A percentile compares a stretch with the other conserved stretches of the same genome.
Conservation (phyloP, 768 basidiomycete genomes). For the Amanita phalloides region DNA sequence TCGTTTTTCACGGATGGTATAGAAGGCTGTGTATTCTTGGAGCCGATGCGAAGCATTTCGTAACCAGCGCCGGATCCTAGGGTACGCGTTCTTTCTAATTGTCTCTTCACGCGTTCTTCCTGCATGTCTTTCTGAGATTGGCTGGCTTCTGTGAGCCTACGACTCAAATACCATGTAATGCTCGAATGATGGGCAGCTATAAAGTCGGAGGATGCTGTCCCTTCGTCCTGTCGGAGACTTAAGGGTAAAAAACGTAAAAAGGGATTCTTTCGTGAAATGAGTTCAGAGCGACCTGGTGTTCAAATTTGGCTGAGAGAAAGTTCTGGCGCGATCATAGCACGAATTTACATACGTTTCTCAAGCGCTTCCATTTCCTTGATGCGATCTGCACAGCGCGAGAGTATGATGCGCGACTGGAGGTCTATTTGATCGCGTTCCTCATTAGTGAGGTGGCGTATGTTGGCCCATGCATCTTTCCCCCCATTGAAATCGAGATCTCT, state of each 20-base stretch:
- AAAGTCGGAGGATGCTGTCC: conserved; percentile 49
- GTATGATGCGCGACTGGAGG: conserved; percentile 77
- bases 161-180: conserved; percentile 84
- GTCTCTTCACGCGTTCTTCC: conserved; percentile 85
- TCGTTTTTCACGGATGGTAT: conserved; percentile 13
- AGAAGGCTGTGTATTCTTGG: conserved; percentile 17
- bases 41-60: conserved; percentile 40
- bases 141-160: conserved; percentile 70
- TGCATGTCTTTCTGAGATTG: conserved; percentile 81
- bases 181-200: conserved; percentile 89
- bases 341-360: conserved; percentile 66
- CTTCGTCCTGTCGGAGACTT: conserved; percentile 49
- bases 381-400: conserved; percentile 77
- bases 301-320: not conserved
- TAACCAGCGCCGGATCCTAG: conserved; percentile 73
- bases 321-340: conserved; percentile 4
- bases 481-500: conserved; percentile 45
- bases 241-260: conserved; percentile 62
- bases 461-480: conserved; percentile 42
- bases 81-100: conserved; percentile 73
- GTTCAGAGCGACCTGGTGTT: conserved; percentile 50
- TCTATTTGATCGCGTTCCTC: conserved; percentile 96
- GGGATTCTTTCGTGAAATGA: conserved; percentile 56
- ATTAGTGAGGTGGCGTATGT: conserved; percentile 67
- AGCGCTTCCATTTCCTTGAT: conserved; percentile 81